phyloP scores from a whole-genome alignment of 1,284 basidiomycete genomes.

The Apiotrichum laibachii region DNA sequence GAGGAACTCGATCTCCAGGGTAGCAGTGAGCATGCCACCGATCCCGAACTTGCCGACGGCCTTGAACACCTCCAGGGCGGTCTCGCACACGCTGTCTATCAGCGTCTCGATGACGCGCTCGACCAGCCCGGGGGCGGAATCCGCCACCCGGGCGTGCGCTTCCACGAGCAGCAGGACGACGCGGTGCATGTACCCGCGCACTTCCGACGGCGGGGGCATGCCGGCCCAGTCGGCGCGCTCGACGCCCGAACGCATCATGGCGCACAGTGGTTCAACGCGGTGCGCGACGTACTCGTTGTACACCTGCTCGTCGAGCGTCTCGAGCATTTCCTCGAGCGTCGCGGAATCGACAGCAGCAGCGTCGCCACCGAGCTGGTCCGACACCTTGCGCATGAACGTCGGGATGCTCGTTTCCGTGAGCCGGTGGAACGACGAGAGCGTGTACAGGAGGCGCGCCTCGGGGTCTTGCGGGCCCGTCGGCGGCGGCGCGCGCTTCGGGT shows the following conservation, averaged over 20 bases:
- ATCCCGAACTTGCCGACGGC: conserved; percentile 88
- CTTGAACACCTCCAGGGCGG: conserved; percentile 78
- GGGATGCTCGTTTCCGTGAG: conserved; percentile 71
- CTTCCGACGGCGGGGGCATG: conserved; percentile 83
- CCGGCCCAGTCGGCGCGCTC: conserved; percentile 88
- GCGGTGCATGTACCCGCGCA: conserved; percentile 91
- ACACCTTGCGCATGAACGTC: conserved; percentile 74
- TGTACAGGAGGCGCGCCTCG: conserved; percentile 84
- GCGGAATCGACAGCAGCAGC: conserved; percentile 75
- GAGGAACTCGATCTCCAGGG: conserved; percentile 97
- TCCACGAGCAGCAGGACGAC: conserved; percentile 83
- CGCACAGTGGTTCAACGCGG: conserved; percentile 65
- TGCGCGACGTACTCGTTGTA: conserved; percentile 84
- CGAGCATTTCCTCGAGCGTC: conserved; percentile 62
- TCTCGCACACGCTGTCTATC: conserved; percentile 76
- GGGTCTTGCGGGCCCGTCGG: conserved; percentile 41
- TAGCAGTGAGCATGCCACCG: conserved; percentile 98
- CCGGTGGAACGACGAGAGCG: conserved; percentile 83
- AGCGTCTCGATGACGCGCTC: conserved; percentile 77
- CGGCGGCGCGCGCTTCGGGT: too few species aligned
- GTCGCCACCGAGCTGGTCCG: conserved; percentile 69
- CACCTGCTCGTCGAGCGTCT: conserved; percentile 78
- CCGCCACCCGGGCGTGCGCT: conserved; percentile 85
- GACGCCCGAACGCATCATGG: conserved; percentile 74
- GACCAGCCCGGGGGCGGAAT: conserved; percentile 72